phyloP scores from a whole-genome alignment of 2,329 filamentous ascomycete genomes.

The Coleophoma cylindrospora region DNA sequence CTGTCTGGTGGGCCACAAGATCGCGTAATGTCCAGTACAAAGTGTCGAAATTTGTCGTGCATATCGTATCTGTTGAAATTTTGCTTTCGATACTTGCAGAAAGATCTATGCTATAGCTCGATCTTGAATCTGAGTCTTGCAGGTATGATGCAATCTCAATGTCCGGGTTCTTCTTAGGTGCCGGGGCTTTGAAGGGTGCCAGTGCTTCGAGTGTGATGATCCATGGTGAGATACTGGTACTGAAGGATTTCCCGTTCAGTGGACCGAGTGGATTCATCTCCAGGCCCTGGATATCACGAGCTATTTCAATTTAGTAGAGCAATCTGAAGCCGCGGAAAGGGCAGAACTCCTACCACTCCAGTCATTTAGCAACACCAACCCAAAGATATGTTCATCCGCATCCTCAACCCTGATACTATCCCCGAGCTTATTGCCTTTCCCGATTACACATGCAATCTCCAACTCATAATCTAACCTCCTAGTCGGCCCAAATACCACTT shows the following conservation, averaged over 20 bases:
- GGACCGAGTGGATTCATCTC: constrained; percentile 59
- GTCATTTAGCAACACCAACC: constrained; percentile 57
- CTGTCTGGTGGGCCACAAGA: constrained; percentile 31
- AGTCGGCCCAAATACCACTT: constrained; percentile 12
- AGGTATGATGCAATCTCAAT: constrained; percentile 24
- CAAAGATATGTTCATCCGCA: constrained; percentile 56
- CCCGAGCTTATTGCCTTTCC: constrained; percentile 30
- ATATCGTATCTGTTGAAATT: not conserved
- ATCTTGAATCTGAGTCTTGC: constrained; percentile 24
- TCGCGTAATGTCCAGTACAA: constrained; percentile 11
- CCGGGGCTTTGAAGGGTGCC: constrained; percentile 6
- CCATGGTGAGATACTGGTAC: constrained; percentile 57
- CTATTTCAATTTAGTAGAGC: constrained; percentile 17
- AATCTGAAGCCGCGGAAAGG: not conserved
- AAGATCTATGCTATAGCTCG: constrained; percentile 28
- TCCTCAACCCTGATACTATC: constrained; percentile 35
- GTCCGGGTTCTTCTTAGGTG: constrained; percentile 15
- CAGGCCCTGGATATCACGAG: constrained; percentile 55
- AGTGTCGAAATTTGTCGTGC: not conserved
- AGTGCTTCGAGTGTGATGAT: constrained; percentile 55
- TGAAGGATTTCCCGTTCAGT: constrained; percentile 56
- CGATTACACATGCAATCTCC: constrained; percentile 14
- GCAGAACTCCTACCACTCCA: constrained; percentile 40
- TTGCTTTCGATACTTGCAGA: constrained; percentile 8
- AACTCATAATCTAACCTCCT: constrained; percentile 30